Conservation (phyloP, 805 yeast species). For the Suhomyces sp. region DNA sequence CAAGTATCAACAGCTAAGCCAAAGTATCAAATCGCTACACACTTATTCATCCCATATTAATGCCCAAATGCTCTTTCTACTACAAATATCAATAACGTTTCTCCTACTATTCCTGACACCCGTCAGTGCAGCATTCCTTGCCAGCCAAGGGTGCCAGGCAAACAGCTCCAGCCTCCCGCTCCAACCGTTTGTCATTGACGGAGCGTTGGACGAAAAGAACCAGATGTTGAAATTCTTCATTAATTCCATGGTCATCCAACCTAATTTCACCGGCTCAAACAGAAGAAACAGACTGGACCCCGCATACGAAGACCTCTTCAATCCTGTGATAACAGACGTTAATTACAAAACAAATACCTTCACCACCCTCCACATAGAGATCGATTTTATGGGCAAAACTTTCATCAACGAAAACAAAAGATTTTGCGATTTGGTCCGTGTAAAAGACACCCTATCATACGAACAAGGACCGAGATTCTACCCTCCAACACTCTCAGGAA, state of each 20-base stretch:
- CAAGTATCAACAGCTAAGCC: too few species aligned
- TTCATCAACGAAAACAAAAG: constrained; percentile 40
- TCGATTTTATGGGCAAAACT: constrained; percentile 44
- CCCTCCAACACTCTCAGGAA: constrained; percentile 4
- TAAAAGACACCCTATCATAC: constrained; percentile 32
- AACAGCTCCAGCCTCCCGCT: constrained; percentile 9
- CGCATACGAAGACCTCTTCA: constrained; percentile 3
- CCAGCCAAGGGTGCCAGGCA: neutral
- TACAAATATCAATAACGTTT: too few species aligned
- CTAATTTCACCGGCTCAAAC: constrained; percentile 1
- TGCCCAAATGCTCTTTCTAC: too few species aligned
- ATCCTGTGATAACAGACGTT: constrained; percentile 39
- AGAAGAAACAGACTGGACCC: constrained; percentile 1
- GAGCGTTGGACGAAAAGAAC: constrained; percentile 31
- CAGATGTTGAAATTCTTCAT: constrained; percentile 33
- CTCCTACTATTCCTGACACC: too few species aligned
- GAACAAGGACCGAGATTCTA: constrained; percentile 27
- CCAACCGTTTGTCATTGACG: constrained; percentile 33
- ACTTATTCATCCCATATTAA: too few species aligned
- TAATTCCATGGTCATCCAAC: constrained; percentile 27
- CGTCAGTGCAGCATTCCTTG: neutral
- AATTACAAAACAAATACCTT: constrained; percentile 45
- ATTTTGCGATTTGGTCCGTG: constrained; percentile 43
- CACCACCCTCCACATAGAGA: constrained; percentile 48
- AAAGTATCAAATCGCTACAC: too few species aligned